Conservation (phyloP, 495 filamentous ascomycete species). For the Hypoxylon fragiforme region DNA sequence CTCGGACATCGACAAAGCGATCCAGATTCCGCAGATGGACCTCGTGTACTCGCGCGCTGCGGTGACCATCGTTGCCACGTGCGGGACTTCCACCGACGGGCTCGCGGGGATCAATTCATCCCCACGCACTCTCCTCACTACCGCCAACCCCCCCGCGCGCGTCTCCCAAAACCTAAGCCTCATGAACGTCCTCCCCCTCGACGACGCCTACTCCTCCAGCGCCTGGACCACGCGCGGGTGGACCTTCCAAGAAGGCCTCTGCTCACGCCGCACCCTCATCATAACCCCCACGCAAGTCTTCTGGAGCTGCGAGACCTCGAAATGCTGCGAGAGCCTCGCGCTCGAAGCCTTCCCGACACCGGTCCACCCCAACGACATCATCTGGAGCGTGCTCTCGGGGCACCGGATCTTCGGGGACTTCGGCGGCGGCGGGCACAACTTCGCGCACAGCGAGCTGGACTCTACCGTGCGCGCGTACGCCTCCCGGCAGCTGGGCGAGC, state of each 20-base stretch:
- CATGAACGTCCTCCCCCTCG: slow-evolving; percentile 9
- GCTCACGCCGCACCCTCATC: slow-evolving; percentile 40
- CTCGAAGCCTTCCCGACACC: slow-evolving; percentile 18
- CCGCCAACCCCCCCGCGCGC: slow-evolving; percentile 2
- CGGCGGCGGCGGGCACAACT: slow-evolving; percentile 17
- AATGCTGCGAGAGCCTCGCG: slow-evolving; percentile 23
- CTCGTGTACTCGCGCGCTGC: slow-evolving; percentile 31
- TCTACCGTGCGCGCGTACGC: slow-evolving; percentile 10
- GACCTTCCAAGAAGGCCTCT: slow-evolving; percentile 47
- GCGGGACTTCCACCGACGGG: slow-evolving; percentile 9
- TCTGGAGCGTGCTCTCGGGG: slow-evolving; percentile 9
- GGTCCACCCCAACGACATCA: slow-evolving; percentile 9
- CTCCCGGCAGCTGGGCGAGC: slow-evolving; percentile 6
- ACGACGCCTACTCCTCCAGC: slow-evolving; percentile 14
- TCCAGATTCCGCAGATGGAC: slow-evolving; percentile 40
- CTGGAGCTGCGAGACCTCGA: slow-evolving; percentile 28
- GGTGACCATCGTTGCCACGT: slow-evolving; percentile 38
- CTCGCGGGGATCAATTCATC: slow-evolving; percentile 15
- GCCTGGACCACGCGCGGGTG: slow-evolving; percentile 44
- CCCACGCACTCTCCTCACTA: background rate
- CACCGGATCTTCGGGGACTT: slow-evolving; percentile 20
- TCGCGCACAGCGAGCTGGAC: slow-evolving; percentile 8
- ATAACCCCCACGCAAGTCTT: slow-evolving; percentile 38
- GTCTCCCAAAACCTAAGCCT: slow-evolving; percentile 14
- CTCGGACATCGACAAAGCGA: slow-evolving; percentile 31